Conservation (phyloP, 2,329 filamentous ascomycete species). For the Aspergillus brunneoviolaceus region DNA sequence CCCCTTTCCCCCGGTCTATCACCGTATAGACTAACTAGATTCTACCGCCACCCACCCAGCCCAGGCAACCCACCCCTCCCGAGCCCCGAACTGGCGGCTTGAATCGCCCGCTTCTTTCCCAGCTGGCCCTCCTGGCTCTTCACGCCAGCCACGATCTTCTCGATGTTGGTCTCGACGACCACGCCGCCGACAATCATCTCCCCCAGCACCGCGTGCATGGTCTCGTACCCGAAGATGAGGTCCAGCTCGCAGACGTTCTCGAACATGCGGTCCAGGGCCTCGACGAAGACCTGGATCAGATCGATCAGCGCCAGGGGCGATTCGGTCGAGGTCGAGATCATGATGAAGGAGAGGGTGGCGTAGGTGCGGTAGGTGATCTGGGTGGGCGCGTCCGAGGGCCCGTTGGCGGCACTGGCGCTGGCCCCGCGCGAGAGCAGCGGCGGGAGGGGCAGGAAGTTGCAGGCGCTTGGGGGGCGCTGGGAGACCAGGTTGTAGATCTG, state of each 20-base stretch:
- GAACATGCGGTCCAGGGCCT: conserved; percentile 89
- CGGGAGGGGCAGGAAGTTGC: conserved; percentile 89
- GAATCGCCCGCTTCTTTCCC: conserved; percentile 46
- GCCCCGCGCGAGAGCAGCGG: conserved; percentile 60
- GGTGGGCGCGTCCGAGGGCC: conserved; percentile 83
- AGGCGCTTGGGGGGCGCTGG: conserved; percentile 85
- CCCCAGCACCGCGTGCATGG: conserved; percentile 81
- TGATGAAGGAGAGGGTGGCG: conserved; percentile 96
- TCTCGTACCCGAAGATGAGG: conserved; percentile 98
- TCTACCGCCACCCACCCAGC: conserved; percentile 41
- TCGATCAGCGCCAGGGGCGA: conserved; percentile 93
- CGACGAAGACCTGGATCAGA: conserved; percentile 96
- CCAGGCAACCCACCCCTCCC: conserved; percentile 41
- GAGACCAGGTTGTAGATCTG: conserved; percentile 97
- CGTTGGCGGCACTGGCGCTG: conserved; percentile 47
- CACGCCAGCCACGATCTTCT: conserved; percentile 84
- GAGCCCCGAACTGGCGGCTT: conserved; percentile 41
- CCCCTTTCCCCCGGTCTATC: not conserved
- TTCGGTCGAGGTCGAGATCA: conserved; percentile 95
- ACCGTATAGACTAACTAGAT: not conserved
- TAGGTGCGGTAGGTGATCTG: conserved; percentile 98
- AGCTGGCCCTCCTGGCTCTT: conserved; percentile 50
- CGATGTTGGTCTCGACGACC: conserved; percentile 86
- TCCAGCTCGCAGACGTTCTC: conserved; percentile 99
- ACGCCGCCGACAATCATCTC: conserved; percentile 97